A percentile compares a stretch with the other conserved stretches of the same genome.
Conservation (phyloP, 768 basidiomycete genomes). For the Collybiopsis luxurians region DNA sequence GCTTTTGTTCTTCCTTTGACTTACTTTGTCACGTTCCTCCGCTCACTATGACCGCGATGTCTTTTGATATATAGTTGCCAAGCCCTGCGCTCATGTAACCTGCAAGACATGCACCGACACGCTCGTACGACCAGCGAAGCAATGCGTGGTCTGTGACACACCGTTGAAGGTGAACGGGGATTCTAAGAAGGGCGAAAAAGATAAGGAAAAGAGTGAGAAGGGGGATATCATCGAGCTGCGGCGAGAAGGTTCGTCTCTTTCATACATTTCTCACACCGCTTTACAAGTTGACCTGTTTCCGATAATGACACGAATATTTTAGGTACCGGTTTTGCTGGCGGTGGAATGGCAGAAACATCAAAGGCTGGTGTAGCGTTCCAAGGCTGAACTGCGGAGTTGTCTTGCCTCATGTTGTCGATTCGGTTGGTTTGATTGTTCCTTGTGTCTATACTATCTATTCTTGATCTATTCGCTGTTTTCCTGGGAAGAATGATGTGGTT, state of each 20-base stretch:
- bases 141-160: constrained; percentile 87
- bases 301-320: background rate
- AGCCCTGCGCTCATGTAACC: constrained; percentile 86
- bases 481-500: too few relatives aligned
- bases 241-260: constrained; percentile 82
- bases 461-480: too few relatives aligned
- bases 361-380: constrained; percentile 84
- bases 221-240: constrained; percentile 81
- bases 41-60: too few relatives aligned
- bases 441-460: too few relatives aligned
- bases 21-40: background rate
- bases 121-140: constrained; percentile 71
- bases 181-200: background rate
- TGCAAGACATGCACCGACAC: constrained; percentile 92
- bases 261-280: background rate
- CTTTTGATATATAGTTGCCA: constrained; percentile 62
- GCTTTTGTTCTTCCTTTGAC: too few relatives aligned
- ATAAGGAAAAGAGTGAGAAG: constrained; percentile 29
- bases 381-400: constrained; percentile 52
- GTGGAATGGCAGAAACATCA: constrained; percentile 89
- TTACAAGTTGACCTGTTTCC: background rate
- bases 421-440: too few relatives aligned
- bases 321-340: constrained; percentile 94
- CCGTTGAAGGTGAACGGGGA: constrained; percentile 25
- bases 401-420: too few relatives aligned